Percentiles rank a stretch among this genome's conserved stretches.
These are phyloP conservation scores for Aspergillus homomorphus DNA, from an alignment of 495 filamentous ascomycete genomes.

Conservation along the genomic window DNA sequence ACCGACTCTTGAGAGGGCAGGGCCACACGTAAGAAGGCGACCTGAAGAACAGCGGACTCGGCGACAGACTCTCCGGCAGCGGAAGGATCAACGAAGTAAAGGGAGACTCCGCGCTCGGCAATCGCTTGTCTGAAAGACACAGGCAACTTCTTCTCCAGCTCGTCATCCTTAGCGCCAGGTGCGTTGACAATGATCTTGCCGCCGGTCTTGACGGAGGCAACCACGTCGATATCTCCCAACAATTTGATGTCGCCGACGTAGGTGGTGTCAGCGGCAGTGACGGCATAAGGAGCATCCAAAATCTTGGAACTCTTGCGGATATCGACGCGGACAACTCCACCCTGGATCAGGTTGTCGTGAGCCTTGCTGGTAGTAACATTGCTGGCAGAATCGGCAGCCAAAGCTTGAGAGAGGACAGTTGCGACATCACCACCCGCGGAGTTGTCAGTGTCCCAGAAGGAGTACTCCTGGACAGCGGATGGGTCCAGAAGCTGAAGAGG, in stretches of 20 bases:
- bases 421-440: conserved; percentile 64
- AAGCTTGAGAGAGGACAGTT: conserved; percentile 61
- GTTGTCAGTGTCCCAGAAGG: conserved; percentile 89
- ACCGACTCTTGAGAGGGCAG: conserved; percentile 53
- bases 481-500: conserved; percentile 48
- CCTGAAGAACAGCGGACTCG: conserved; percentile 62
- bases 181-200: conserved; percentile 73
- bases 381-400: conserved; percentile 69
- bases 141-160: conserved; percentile 85
- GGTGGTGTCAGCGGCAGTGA: conserved; percentile 73
- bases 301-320: conserved; percentile 78
- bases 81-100: conserved; percentile 70
- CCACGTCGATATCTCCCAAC: conserved; percentile 68
- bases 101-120: conserved; percentile 60
- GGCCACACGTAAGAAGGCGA: conserved; percentile 77
- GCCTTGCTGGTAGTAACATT: conserved; percentile 74
- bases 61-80: conserved; percentile 58
- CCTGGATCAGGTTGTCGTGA: conserved; percentile 84
- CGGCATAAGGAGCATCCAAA: conserved; percentile 77
- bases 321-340: conserved; percentile 80
- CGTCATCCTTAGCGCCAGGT: conserved; percentile 76
- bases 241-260: conserved; percentile 78
- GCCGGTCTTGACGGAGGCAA: conserved; percentile 65
- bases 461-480: conserved; percentile 67
- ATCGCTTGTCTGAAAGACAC: conserved; percentile 62